Evolutionary conservation across 2,329 filamentous ascomycete genomes (phyloP), one percentile per base, ranked within the genome.

Genomic region (Apiospora hydei): DNA sequence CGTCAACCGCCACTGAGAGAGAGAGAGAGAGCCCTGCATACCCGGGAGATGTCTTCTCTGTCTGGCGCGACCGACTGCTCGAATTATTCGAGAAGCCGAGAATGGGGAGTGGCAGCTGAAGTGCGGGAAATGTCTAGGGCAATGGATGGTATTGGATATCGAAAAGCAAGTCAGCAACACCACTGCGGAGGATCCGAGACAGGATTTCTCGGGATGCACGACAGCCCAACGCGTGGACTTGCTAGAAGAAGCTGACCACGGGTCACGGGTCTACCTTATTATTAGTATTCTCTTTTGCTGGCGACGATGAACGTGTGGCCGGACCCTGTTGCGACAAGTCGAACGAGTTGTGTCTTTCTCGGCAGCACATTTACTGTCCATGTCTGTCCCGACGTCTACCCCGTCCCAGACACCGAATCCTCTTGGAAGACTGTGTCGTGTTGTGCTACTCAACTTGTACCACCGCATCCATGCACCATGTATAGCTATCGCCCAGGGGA

Each of bases 141-240:
- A 7, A 61, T 21, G 26, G 51, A 61, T 21, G 26, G 51, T 57
- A 34, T n/a, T 11, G 26, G 46, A 49, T 49, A 49, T 49, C 46
- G 6, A 49, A 61, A 51, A 7, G 11, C 30, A 30, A 41, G 34
- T 64, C 57, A 24, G 57, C 57, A 41, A 64, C 34, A 7, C 57
- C 34, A 8, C 57, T 61, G 34, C 53, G 53, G 53, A 61, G 53
- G 1, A 21, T 18, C 53, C 53, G 53, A 61, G 53, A 61, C 53
- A 61, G 38, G n/a, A 64, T 11, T 38, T 4, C 10, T 41, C 53
- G 30, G 57, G 57, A 64, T 8, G 57, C 57, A 64, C 57, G 53
- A 61, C 53, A 61, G 30, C 34, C 34, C 53, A 61, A 14, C 26
- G 53, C 53, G 16, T 61, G 30, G 53, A 61, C 53, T 38, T 61